Base-by-base conservation (phyloP, 2,329 filamentous ascomycete species). In the Xylariaceae sp. region DNA sequence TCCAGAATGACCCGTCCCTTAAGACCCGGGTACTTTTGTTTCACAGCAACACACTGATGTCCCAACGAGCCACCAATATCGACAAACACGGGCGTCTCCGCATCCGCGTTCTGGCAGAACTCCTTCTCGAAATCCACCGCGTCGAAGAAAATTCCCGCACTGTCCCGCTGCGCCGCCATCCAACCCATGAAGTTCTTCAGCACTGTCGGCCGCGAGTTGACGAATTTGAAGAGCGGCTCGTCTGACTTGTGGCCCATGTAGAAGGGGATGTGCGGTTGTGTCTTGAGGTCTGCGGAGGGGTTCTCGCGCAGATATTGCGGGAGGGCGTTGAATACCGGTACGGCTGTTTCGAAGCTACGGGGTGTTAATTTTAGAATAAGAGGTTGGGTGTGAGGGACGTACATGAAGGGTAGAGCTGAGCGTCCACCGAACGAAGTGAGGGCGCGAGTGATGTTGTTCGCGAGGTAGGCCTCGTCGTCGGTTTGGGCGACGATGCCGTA, bases 21-120 rank as follows among this genome's bases (percentile, higher is more conserved):
- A 3, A 69, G 58, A 0, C 35, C 41, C 1, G 67, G 66, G 51
- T 60, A 61, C n/a, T 34, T 55, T 30, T 55, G 52, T 18, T 49
- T 58, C 1, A 68, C 30, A 3, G 64, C 62, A 37, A 65, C 37
- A 15, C 62, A 65, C 44, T 69, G 63, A 10, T 66, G 64, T 7
- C 67, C 66, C 44, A 63, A 53, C 1, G 61, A 63, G 10, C 67
- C 67, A 2, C 64, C 66, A 1, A 69, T 53, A 23, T 69, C 67
- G 8, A 69, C 65, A n/a, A 68, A 67, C 4, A 68, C 49, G 6
- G 61, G 54, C 0, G 64, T 66, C 1, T 55, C 57, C 2, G 50
- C 58, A 2, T 48, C 54, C 0, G 59, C 55, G 3, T 51, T 61
- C 7, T 50, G 50, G 0, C 58, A 61, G 18, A 67, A 63, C 23